phyloP scores from a whole-genome alignment of 495 filamentous ascomycete species.

The Daldinia loculata region DNA sequence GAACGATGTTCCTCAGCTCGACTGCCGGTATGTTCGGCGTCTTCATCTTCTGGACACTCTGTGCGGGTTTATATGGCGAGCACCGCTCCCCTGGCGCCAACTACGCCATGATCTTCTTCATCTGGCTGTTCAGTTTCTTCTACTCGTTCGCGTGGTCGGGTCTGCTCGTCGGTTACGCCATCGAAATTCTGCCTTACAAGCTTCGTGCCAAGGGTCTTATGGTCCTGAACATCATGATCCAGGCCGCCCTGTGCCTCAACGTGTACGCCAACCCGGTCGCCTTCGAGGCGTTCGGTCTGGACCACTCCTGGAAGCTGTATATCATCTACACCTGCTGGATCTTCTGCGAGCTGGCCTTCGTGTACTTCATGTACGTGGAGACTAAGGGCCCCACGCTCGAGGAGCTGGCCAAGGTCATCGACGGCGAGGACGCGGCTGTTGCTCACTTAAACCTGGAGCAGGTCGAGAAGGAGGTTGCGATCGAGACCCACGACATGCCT shows the following conservation, averaged over 20 bases:
- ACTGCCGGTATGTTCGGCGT: conserved; percentile 67
- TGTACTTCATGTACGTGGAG: conserved; percentile 73
- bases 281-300: conserved; percentile 57
- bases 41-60: conserved; percentile 66
- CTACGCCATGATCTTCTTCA: conserved; percentile 64
- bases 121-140: conserved; percentile 62
- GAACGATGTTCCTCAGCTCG: conserved; percentile 64
- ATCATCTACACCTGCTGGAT: conserved; percentile 72
- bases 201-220: conserved; percentile 69
- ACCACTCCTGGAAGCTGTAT: conserved; percentile 66
- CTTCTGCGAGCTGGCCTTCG: conserved; percentile 64
- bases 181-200: conserved; percentile 77
- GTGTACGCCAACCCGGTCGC: conserved; percentile 69
- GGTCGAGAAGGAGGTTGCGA: conserved; percentile 48
- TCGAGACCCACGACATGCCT: conserved; percentile 44
- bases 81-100: conserved; percentile 50
- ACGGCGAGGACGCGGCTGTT: conserved; percentile 63
- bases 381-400: conserved; percentile 71
- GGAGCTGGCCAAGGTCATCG: conserved; percentile 70
- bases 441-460: conserved; percentile 52
- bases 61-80: conserved; percentile 53
- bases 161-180: conserved; percentile 70
- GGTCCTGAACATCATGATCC: conserved; percentile 62
- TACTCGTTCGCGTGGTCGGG: conserved; percentile 71
- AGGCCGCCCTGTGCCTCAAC: conserved; percentile 62